Percentiles rank a stretch among this genome's conserved stretches.
These are phyloP conservation scores for Ophiostoma perfectum DNA, from an alignment of 2,329 filamentous ascomycete species.

Conservation along the genomic window DNA sequence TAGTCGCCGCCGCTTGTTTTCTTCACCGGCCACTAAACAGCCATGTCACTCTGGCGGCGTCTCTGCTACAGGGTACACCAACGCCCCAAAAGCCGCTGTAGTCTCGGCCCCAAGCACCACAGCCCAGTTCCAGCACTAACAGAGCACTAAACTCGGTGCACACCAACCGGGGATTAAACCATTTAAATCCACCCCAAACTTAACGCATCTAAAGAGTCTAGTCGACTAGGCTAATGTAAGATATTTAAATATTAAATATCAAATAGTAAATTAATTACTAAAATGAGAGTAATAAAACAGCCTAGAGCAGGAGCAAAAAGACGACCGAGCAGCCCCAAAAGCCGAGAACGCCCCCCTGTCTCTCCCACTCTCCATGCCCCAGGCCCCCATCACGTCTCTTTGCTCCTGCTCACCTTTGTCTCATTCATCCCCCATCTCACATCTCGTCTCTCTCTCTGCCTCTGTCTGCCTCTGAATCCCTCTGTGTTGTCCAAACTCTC, in stretches of 20 bases:
- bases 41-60: neutral
- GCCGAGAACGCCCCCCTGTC: neutral
- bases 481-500: neutral
- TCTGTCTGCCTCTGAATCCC: neutral
- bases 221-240: no score
- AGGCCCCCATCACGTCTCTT: neutral
- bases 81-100: neutral
- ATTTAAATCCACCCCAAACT: neutral
- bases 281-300: no score
- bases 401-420: neutral
- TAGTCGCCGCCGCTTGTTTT: neutral
- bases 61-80: neutral
- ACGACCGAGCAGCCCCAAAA: neutral
- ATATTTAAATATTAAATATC: no score
- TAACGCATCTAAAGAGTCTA: neutral
- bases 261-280: no score
- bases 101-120: no score
- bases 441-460: neutral
- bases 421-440: neutral
- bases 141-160: neutral
- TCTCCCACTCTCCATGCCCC: neutral
- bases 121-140: neutral
- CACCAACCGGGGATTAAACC: neutral
- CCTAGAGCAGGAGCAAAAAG: neutral
- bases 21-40: conserved; percentile 7